Conservation (phyloP, 108 stramenopile genomes). For the Cyclotella atomus region DNA sequence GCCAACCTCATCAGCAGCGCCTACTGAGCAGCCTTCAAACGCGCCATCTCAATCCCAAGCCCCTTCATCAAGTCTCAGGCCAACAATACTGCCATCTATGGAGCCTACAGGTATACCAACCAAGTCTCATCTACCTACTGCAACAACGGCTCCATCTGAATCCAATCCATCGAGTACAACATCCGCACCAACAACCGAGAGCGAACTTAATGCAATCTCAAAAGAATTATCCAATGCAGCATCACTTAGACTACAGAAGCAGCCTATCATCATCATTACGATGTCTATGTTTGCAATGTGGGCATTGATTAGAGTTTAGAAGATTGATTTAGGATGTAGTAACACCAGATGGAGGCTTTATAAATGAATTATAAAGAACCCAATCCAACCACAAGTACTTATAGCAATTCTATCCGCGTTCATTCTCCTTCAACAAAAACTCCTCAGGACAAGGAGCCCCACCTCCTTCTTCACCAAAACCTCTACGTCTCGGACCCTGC, state of each 20-base stretch:
- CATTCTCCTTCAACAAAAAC: slow-evolving; percentile 74
- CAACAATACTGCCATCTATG: neutral
- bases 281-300: neutral
- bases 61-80: neutral
- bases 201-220: neutral
- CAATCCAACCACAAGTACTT: too few relatives aligned
- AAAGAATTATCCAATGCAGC: neutral
- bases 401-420: slow-evolving; percentile 29
- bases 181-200: neutral
- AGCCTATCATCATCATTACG: neutral
- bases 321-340: neutral
- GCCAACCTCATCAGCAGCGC: neutral
- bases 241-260: neutral
- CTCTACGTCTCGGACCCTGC: slow-evolving; percentile 64
- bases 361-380: too few relatives aligned
- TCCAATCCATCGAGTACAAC: neutral
- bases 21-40: neutral
- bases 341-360: neutral
- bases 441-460: slow-evolving; percentile 90
- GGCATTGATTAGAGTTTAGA: neutral
- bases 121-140: neutral
- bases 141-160: neutral
- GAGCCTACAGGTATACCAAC: slow-evolving; percentile 2
- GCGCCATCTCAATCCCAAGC: neutral
- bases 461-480: slow-evolving; percentile 74